A percentile compares a stretch with the other conserved stretches of the same genome.
Evolutionary conservation across 1,139 yeast species (phyloP).

Genomic region (Yamadazyma pseudoaaseri): DNA sequence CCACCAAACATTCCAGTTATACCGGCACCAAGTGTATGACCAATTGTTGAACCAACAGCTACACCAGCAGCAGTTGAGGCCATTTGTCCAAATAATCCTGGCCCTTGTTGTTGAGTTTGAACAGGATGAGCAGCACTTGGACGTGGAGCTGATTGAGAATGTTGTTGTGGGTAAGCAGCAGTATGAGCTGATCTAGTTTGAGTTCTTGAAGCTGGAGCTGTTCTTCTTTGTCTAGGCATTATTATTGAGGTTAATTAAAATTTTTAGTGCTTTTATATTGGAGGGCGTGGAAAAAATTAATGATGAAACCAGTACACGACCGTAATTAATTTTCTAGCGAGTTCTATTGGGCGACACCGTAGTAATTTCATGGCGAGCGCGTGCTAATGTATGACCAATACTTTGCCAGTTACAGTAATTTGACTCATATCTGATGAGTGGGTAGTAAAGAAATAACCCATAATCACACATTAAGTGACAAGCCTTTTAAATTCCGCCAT

Average conservation of each 20-base stretch:
- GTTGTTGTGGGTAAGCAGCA: slow-evolving; percentile 57
- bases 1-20: slow-evolving; percentile 87
- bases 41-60: slow-evolving; percentile 96
- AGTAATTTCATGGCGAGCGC: too few species aligned
- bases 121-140: slow-evolving; percentile 37
- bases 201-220: slow-evolving; percentile 55
- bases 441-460: too few species aligned
- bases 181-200: slow-evolving; percentile 77
- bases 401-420: too few species aligned
- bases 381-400: too few species aligned
- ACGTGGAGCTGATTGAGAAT: slow-evolving; percentile 11
- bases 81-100: slow-evolving; percentile 96
- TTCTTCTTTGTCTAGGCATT: slow-evolving; percentile 67
- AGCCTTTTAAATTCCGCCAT: too few species aligned
- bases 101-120: slow-evolving; percentile 42
- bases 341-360: neutral
- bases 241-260: slow-evolving; percentile 1
- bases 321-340: slow-evolving; percentile 7
- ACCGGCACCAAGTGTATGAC: slow-evolving; percentile 96
- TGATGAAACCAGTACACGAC: slow-evolving; percentile 6
- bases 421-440: too few species aligned
- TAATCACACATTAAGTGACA: too few species aligned
- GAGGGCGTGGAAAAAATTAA: slow-evolving; percentile 6
- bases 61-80: slow-evolving; percentile 99
- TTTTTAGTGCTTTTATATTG: neutral